Evolutionary conservation across 176 grass and related monocot genomes (phyloP).

Genomic region (Bonia amplexicaulis): DNA sequence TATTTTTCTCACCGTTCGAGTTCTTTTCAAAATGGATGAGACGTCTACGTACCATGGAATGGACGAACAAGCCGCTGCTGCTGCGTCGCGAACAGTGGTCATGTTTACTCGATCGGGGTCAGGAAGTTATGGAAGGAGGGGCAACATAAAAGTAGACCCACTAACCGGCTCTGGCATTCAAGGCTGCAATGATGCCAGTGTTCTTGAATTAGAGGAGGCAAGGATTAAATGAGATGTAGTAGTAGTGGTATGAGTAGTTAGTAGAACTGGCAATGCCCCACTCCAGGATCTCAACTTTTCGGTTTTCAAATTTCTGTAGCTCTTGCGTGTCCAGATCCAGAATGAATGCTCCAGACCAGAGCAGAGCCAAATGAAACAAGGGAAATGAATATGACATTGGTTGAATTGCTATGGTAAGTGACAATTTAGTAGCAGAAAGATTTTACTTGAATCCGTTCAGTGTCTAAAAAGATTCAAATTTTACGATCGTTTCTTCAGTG

Average conservation of each 20-base stretch:
- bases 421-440: background rate
- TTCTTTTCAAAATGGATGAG: background rate
- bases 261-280: background rate
- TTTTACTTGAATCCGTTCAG: background rate
- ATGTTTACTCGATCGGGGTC: slow-evolving; percentile 5
- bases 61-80: background rate
- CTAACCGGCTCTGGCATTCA: slow-evolving; percentile 36
- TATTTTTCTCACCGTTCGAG: background rate
- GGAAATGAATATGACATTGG: background rate
- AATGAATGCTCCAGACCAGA: background rate
- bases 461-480: background rate
- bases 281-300: background rate
- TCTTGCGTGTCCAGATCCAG: slow-evolving; percentile 14
- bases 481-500: background rate
- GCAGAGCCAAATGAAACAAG: background rate
- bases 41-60: background rate
- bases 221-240: slow-evolving; percentile 14
- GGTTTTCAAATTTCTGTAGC: slow-evolving; percentile 33
- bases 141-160: slow-evolving; percentile 13
- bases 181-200: slow-evolving; percentile 36
- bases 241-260: background rate
- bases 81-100: background rate
- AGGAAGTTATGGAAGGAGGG: background rate
- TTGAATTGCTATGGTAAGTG: background rate
- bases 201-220: slow-evolving; percentile 18